Evolutionary conservation across 768 basidiomycete species (phyloP).

Genomic region (Termitomyces sp.): DNA sequence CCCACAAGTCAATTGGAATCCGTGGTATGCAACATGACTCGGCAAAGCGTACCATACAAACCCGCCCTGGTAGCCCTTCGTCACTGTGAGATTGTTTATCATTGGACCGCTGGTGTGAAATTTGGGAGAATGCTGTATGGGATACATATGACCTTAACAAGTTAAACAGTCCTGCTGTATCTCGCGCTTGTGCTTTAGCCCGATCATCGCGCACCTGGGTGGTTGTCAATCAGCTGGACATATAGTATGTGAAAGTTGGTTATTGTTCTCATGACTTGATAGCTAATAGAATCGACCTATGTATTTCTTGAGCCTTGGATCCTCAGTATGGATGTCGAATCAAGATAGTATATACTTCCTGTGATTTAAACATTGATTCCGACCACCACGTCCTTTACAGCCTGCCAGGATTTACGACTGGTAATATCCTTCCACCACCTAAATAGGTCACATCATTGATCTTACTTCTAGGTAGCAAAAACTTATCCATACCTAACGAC

Average conservation of each 20-base stretch:
- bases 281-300: not conserved
- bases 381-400: slow-evolving; percentile 17
- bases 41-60: no score
- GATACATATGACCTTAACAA: not conserved
- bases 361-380: not conserved
- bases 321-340: not conserved
- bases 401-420: slow-evolving; percentile 16
- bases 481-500: slow-evolving; percentile 6
- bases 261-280: not conserved
- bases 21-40: not conserved
- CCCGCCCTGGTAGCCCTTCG: no score
- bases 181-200: not conserved
- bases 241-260: not conserved
- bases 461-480: not conserved
- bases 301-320: not conserved
- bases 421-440: slow-evolving; percentile 20
- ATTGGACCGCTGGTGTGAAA: not conserved
- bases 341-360: not conserved
- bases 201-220: not conserved
- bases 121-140: not conserved
- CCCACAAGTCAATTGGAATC: not conserved
- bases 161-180: not conserved
- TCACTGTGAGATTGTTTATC: not conserved
- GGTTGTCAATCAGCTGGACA: not conserved
- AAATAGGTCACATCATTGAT: not conserved